Conservation (phyloP, 768 basidiomycete species). For the Pseudohyphozyma bogoriensis region DNA sequence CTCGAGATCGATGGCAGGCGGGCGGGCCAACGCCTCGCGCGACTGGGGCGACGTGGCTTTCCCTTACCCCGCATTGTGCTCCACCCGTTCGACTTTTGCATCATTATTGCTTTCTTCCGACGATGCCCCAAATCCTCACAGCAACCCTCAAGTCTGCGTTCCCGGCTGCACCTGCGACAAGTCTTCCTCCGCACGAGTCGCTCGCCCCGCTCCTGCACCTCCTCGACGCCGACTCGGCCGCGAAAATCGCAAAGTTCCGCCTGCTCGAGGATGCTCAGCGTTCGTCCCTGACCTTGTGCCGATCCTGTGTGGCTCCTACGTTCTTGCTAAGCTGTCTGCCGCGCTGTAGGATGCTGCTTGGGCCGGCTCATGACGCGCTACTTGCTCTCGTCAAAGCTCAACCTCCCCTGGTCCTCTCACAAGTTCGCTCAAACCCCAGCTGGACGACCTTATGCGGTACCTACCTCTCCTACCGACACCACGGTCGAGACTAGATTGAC, state of each 20-base stretch:
- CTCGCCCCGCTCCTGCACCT: slow-evolving; percentile 3
- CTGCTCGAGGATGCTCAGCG: slow-evolving; percentile 17
- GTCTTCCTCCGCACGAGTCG: not conserved
- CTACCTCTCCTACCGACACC: not conserved
- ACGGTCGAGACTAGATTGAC: not conserved
- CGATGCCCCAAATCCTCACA: no score
- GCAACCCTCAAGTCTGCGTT: not conserved
- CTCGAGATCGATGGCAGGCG: no score
- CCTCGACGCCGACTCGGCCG: not conserved
- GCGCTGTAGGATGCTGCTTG: slow-evolving; percentile 8
- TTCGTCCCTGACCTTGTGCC: not conserved
- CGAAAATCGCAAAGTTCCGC: slow-evolving; percentile 3
- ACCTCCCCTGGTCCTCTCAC: not conserved
- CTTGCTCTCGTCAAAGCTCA: not conserved
- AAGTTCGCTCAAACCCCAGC: not conserved
- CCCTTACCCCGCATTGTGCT: no score
- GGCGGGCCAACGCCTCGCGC: no score
- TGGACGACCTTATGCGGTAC: slow-evolving; percentile 11
- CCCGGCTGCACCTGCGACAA: not conserved
- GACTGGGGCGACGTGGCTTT: no score
- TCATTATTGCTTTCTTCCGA: no score
- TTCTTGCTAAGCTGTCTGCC: fast-evolving
- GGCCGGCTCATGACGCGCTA: not conserved
- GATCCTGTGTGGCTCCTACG: fast-evolving
- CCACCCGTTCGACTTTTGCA: no score